These are phyloP conservation scores for Malassezia globosa DNA, from an alignment of 1,284 basidiomycete species.

Conservation along the genomic window DNA sequence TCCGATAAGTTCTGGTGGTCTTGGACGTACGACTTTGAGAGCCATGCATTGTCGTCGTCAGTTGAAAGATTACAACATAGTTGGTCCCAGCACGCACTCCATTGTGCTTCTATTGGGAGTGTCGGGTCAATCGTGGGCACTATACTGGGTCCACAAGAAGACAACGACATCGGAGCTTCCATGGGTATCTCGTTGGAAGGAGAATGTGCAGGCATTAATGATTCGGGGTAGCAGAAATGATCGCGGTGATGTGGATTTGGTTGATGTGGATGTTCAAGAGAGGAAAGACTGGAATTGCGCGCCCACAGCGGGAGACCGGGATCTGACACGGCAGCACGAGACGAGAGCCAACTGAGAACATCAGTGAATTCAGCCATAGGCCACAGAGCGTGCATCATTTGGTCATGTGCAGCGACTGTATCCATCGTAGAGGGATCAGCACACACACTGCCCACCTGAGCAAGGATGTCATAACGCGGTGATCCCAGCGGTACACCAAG, in stretches of 20 bases:
- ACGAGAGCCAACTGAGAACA: constrained; percentile 1
- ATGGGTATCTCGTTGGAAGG: constrained; percentile 1
- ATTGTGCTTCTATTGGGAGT: not conserved
- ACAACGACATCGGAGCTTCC: too few relatives aligned
- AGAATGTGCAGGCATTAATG: not conserved
- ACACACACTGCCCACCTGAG: not conserved
- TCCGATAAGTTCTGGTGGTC: too few relatives aligned
- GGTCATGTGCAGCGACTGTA: not conserved
- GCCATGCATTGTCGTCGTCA: too few relatives aligned
- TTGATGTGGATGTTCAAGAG: too few relatives aligned
- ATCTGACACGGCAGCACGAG: not conserved
- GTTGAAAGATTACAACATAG: not conserved
- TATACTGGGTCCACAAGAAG: too few relatives aligned
- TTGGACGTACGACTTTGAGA: too few relatives aligned
- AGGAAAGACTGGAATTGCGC: too few relatives aligned
- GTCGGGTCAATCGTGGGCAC: constrained; percentile 5
- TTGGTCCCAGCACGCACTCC: constrained; percentile 10
- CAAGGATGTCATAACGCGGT: constrained; percentile 4
- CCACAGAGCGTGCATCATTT: constrained; percentile 1
- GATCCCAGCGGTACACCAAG: constrained; percentile 2
- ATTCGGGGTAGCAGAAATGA: too few relatives aligned
- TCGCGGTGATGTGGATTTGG: too few relatives aligned
- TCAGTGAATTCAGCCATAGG: constrained; percentile 2
- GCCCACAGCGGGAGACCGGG: constrained; percentile 9
- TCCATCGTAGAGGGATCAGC: not conserved